Conservation (phyloP, 2,329 filamentous ascomycete genomes). For the Chrysosporium keratinophilum region DNA sequence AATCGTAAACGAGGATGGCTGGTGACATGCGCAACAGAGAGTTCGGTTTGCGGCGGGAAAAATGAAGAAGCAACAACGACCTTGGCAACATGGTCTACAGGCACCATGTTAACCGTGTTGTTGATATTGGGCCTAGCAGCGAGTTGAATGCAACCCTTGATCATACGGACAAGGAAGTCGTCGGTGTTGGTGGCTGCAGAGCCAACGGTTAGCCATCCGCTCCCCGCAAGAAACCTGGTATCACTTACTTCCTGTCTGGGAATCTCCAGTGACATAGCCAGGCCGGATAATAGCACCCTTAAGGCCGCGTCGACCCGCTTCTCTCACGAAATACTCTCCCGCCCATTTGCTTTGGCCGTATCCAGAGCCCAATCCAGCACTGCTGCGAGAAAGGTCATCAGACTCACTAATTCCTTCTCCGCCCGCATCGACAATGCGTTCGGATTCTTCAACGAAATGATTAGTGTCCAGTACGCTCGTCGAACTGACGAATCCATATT, state of each 20-base stretch:
- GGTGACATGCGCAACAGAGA: slow-evolving; percentile 66
- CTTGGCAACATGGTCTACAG: slow-evolving; percentile 72
- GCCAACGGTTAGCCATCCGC: background rate
- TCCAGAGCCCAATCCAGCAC: slow-evolving; percentile 66
- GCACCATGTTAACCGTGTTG: slow-evolving; percentile 84
- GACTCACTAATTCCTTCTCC: slow-evolving; percentile 58
- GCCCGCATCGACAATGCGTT: slow-evolving; percentile 50
- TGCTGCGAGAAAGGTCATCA: slow-evolving; percentile 68
- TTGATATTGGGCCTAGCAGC: slow-evolving; percentile 60
- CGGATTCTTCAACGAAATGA: slow-evolving; percentile 65
- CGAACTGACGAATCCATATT: slow-evolving; percentile 70
- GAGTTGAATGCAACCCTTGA: slow-evolving; percentile 81
- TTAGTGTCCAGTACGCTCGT: slow-evolving; percentile 74
- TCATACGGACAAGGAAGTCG: slow-evolving; percentile 78
- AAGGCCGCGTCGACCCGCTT: slow-evolving; percentile 68
- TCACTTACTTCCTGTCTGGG: slow-evolving; percentile 45
- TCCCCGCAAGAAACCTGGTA: background rate
- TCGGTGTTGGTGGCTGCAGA: slow-evolving; percentile 58
- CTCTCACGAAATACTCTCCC: slow-evolving; percentile 59
- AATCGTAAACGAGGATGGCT: slow-evolving; percentile 66
- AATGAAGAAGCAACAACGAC: slow-evolving; percentile 66
- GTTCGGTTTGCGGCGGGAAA: slow-evolving; percentile 46
- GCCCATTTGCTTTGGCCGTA: slow-evolving; percentile 92
- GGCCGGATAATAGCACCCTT: slow-evolving; percentile 66
- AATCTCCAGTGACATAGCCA: slow-evolving; percentile 74